Percentiles rank a stretch among this genome's conserved stretches.
Conservation (phyloP, 345 rosid genomes). For the Zanthoxylum bungeanum region DNA sequence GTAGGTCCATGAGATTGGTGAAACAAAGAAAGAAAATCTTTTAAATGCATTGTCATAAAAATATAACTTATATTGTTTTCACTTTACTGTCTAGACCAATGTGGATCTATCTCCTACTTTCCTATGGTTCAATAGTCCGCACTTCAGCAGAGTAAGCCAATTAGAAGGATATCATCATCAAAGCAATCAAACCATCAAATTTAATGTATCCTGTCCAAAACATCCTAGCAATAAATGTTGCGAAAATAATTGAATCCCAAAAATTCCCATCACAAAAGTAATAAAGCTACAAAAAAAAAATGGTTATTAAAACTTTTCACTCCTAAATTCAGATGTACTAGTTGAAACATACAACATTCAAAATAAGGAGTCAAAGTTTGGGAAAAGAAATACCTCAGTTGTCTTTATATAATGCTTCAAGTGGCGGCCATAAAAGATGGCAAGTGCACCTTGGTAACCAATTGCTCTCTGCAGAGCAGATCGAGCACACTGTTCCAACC, state of each 20-base stretch:
- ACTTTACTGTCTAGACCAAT: neutral
- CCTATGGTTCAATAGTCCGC: neutral
- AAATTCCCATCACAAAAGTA: neutral
- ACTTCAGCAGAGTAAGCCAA: neutral
- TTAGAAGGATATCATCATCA: neutral
- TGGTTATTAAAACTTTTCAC: neutral
- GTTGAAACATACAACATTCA: neutral
- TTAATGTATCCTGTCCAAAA: neutral
- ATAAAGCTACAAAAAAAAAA: neutral
- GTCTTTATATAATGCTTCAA: conserved; percentile 63
- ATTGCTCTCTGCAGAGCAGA: conserved; percentile 59
- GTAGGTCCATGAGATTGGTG: neutral
- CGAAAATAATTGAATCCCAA: neutral
- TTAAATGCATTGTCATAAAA: neutral
- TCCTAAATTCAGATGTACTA: neutral
- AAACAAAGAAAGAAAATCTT: neutral
- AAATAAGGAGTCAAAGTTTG: neutral
- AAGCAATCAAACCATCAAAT: neutral
- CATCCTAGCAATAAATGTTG: neutral
- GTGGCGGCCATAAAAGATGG: conserved; percentile 55
- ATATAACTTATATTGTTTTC: neutral
- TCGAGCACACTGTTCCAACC: conserved; percentile 64
- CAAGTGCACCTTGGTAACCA: conserved; percentile 61
- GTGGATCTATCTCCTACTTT: neutral
- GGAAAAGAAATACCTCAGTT: conserved; percentile 51